These are phyloP conservation scores for Calophaca sinica DNA, from an alignment of 306 rosid species.

Conservation along the genomic window DNA sequence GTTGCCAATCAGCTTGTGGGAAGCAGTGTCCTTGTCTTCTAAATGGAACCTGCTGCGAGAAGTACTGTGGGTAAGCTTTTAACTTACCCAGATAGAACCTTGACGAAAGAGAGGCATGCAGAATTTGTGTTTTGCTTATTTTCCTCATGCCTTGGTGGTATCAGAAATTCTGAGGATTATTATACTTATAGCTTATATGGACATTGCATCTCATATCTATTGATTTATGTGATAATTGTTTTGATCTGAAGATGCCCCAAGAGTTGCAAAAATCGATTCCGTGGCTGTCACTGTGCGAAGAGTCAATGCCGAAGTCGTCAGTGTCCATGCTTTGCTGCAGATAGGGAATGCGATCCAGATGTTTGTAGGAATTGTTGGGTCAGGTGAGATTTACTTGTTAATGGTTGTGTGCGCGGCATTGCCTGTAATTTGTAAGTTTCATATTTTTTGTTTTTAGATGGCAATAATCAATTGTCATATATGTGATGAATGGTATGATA, in stretches of 20 bases:
- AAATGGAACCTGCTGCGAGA: conserved; percentile 98
- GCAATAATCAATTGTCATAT: background rate
- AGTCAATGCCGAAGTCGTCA: conserved; percentile 99
- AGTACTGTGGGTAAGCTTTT: conserved; percentile 94
- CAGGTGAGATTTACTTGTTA: conserved; percentile 62
- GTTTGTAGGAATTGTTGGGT: conserved; percentile 99
- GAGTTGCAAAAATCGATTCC: conserved; percentile 91
- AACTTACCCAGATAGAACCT: conserved; percentile 14
- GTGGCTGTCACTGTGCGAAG: conserved; percentile 99
- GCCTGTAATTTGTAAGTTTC: conserved; percentile 39
- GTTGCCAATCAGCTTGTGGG: conserved; percentile 93
- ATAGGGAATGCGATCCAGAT: conserved; percentile 98
- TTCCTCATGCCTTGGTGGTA: conserved; percentile 9
- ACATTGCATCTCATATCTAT: conserved; percentile 22
- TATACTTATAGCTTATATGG: conserved; percentile 35
- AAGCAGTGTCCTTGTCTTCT: conserved; percentile 96
- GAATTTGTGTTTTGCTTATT: conserved; percentile 33
- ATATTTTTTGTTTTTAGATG: conserved; percentile 2
- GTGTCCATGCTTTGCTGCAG: conserved; percentile 99
- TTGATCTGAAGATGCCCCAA: conserved; percentile 76
- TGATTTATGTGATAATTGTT: conserved; percentile 25
- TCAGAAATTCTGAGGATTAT: conserved; percentile 40
- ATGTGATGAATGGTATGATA: conserved; percentile 20
- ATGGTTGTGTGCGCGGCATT: conserved; percentile 10
- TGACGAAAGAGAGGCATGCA: conserved; percentile 17